Conservation (phyloP, 2,329 filamentous ascomycete genomes). For the Ophiocordyceps camponoti-leonardi region DNA sequence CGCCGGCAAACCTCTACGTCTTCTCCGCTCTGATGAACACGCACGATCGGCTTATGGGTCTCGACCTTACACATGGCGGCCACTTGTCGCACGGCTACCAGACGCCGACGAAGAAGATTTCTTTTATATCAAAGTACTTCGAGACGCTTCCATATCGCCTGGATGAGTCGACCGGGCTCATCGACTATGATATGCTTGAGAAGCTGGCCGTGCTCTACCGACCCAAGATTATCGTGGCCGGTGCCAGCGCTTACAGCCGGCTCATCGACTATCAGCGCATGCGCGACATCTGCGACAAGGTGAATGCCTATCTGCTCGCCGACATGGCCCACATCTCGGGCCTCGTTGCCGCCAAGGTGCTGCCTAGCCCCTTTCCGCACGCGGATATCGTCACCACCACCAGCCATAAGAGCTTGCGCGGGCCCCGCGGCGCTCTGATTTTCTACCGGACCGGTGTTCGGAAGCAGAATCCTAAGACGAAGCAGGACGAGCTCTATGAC, state of each 20-base stretch:
- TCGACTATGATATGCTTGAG: slow-evolving; percentile 88
- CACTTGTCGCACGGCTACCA: slow-evolving; percentile 97
- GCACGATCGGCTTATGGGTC: slow-evolving; percentile 91
- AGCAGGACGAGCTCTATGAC: slow-evolving; percentile 73
- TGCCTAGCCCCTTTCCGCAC: slow-evolving; percentile 75
- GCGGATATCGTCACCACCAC: slow-evolving; percentile 96
- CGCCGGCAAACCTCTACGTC: slow-evolving; percentile 68
- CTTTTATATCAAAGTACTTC: slow-evolving; percentile 97
- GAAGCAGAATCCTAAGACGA: slow-evolving; percentile 67
- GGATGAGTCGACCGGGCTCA: slow-evolving; percentile 76
- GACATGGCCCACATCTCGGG: slow-evolving; percentile 98
- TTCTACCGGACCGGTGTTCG: slow-evolving; percentile 93
- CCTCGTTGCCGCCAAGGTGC: slow-evolving; percentile 77
- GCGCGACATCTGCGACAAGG: slow-evolving; percentile 78
- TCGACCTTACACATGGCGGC: slow-evolving; percentile 90
- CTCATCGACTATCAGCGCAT: slow-evolving; percentile 91
- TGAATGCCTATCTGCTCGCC: slow-evolving; percentile 79
- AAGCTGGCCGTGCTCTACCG: slow-evolving; percentile 77
- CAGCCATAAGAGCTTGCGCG: slow-evolving; percentile 92
- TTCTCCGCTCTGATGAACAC: slow-evolving; percentile 87
- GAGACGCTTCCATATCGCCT: slow-evolving; percentile 93
- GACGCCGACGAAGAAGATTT: slow-evolving; percentile 86
- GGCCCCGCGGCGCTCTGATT: slow-evolving; percentile 91
- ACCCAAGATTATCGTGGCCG: slow-evolving; percentile 89
- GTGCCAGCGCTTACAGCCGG: slow-evolving; percentile 89